These are phyloP conservation scores for Centrapalus pauciflorus DNA, from an alignment of 129 eudicot genomes.

Conservation along the genomic window DNA sequence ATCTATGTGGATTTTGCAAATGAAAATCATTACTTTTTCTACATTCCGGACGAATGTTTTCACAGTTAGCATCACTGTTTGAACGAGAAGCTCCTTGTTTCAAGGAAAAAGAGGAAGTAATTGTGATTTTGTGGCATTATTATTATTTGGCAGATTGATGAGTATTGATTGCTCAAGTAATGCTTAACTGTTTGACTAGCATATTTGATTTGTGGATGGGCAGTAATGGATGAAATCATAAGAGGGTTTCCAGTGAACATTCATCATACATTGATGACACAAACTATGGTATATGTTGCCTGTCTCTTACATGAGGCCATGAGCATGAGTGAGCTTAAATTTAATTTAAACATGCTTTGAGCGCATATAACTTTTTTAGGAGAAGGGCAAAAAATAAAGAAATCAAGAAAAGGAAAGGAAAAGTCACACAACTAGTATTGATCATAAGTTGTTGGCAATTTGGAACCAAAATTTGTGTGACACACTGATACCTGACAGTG, in stretches of 20 bases:
- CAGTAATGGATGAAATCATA: not conserved
- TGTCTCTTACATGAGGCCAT: not conserved
- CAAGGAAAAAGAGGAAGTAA: not conserved
- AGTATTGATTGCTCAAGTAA: not conserved
- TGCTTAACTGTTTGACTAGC: not conserved
- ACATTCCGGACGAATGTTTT: not conserved
- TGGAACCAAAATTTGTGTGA: no score
- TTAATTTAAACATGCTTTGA: not conserved
- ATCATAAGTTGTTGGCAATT: not conserved
- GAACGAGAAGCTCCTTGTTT: not conserved
- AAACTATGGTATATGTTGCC: not conserved
- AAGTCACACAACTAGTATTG: not conserved
- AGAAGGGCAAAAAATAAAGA: not conserved
- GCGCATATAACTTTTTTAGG: not conserved
- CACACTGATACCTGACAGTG: no score
- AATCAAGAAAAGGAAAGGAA: no score
- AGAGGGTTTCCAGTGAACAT: not conserved
- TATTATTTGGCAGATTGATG: not conserved
- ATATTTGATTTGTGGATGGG: not conserved
- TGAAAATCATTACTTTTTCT: not conserved
- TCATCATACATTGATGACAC: not conserved
- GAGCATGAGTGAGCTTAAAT: no score
- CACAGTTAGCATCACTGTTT: not conserved
- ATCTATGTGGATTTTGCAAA: conserved; percentile 5
- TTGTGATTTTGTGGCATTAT: not conserved